Base-by-base conservation (phyloP, 1,284 basidiomycete species). In the Trametes versicolor region DNA sequence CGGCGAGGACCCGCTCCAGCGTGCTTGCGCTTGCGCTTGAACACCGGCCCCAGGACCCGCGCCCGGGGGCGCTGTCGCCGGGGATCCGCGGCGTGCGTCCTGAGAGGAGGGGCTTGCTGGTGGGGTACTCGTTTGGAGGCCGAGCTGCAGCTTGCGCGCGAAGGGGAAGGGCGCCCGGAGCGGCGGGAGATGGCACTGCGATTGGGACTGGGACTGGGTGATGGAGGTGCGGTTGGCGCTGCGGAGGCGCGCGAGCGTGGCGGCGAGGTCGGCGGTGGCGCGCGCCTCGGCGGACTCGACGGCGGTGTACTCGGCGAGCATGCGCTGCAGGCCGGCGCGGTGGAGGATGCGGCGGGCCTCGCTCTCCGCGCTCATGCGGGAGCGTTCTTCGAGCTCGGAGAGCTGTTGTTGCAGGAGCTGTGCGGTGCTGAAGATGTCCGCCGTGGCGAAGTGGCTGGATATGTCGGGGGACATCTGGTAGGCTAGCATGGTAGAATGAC, bases 271-370 rank as follows among this genome's bases (percentile, higher is more conserved):
- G 25, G 62, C 52, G 36, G 71, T 71, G 45, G 60, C 64, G 58
- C 56, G 57, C 41, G 49, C 62, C 62, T 71, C 72, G 48, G 61
- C 60, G 23, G 60, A 58, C 63, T 66, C 69, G n/a, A 63, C 56
- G 56, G 63, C 52, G 47, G 67, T 53, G 60, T 70, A 54, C 21
- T 57, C 32, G 39, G 43, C 45, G 43, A 69, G 57, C 49, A 64
- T 60, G 23, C 58, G 65, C 32, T 60, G 56, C 39, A 73, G 64
- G 51, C 64, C 63, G 12, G 50, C 29, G 41, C 63, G 63, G 29
- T 62, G 48, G 36, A 36, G 34, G 25, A 19, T 45, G 43, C 71
- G 69, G 43, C 41, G 45, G 36, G 34, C 41, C 60, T 60, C 59
- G 17, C 51, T 62, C 21, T 53, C 52, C 23, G 65, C 61, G 43